Evolutionary conservation across 2,329 filamentous ascomycete genomes (phyloP), one percentile per base, ranked within the genome.

Genomic region (Phialophora chinensis): DNA sequence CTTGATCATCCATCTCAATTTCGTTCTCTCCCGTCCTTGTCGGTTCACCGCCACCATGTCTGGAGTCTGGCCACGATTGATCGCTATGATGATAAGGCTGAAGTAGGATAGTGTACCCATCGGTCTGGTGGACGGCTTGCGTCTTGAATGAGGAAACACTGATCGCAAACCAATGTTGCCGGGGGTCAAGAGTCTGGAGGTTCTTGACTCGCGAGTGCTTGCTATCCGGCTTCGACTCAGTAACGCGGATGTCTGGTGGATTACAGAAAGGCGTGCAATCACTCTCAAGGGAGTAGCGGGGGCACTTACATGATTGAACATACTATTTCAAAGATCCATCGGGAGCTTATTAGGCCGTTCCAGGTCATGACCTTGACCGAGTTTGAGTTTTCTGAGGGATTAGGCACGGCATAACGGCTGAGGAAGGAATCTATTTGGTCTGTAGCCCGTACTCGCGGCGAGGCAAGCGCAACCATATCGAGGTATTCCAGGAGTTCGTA

Each of bases 401-500:
- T 73, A 11, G 79, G 78, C 4, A 80, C 75, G 25, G 69, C 69
- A 67, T 71, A 73, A n/a, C 67, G 66, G 52, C 70, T 70, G 47
- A 72, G 63, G 27, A 69, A 68, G 27, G 67, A 59, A 49, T 72
- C 67, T 29, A 65, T 59, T 25, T 60, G 56, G 49, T 68, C 57
- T 7, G 64, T 58, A 11, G 70, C 72, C 42, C 70, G 70, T 3
- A 83, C 71, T 20, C 79, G 75, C 14, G 78, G 77, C 14, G 81
- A 82, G 11, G 72, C 70, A 14, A 83, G 74, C 17, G 82, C 80
- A 5, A 90, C 78, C 55, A 87, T 80, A 6, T 81, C 87, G 23
- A 90, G 78, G 87, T 88, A 91, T 77, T 90, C 86, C 49, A 84
- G 82, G 25, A 87, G 70, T n/a, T 84, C 80, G 5, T 86, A 72